Percentiles rank a stretch among this genome's conserved stretches.
Evolutionary conservation across 2,329 filamentous ascomycete species (phyloP).

Genomic region (Ophiostoma australiae): DNA sequence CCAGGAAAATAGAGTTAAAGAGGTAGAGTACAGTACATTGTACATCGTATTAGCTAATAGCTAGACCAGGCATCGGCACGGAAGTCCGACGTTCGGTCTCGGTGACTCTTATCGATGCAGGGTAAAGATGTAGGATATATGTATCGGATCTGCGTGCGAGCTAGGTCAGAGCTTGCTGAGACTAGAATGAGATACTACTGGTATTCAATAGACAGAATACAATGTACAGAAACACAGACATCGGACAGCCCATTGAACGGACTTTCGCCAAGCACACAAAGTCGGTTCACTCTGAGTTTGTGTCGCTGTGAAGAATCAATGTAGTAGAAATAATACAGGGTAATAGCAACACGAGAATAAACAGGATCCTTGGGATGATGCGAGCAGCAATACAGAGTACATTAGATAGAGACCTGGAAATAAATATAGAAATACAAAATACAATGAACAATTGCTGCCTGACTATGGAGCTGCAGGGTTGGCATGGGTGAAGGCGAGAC

Average conservation of each 20-base stretch:
- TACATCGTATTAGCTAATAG: too few species aligned
- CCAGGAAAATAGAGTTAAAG: too few species aligned
- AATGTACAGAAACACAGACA: not conserved
- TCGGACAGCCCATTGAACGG: not conserved
- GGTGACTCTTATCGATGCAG: not conserved
- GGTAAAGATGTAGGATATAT: not conserved
- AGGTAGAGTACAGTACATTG: too few species aligned
- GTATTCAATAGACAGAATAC: not conserved
- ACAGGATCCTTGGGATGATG: not conserved
- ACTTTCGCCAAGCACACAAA: not conserved
- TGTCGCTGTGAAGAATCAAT: not conserved
- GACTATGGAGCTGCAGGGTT: conserved; percentile 1
- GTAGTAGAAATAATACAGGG: not conserved
- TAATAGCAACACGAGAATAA: not conserved
- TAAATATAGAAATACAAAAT: not conserved
- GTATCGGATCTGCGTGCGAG: not conserved
- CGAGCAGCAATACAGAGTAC: too few species aligned
- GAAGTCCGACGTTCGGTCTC: conserved; percentile 4
- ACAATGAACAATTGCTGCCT: not conserved
- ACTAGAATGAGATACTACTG: not conserved
- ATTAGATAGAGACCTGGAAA: too few species aligned
- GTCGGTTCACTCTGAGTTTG: not conserved
- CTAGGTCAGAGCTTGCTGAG: too few species aligned
- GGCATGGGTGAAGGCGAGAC: not conserved
- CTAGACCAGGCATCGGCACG: not conserved